Evolutionary conservation across 805 yeast genomes (phyloP), one percentile per base, ranked within the genome.

Genomic region (Kuraishia hungarica): DNA sequence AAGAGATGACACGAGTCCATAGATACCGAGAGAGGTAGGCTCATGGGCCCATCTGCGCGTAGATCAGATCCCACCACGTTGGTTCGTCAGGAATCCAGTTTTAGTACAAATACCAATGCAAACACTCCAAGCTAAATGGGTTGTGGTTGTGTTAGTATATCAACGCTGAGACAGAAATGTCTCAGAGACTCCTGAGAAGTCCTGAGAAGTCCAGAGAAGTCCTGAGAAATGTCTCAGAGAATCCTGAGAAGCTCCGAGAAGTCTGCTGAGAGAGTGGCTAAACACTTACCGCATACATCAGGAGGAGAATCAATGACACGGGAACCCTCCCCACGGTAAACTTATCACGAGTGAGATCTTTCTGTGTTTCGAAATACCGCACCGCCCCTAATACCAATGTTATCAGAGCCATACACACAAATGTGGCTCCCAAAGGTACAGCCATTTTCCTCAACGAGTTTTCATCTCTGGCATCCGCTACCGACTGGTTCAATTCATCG

Each of bases 341-440:
- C 52, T 67, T 58, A 50, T 71, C 70, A 22, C 69, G 59, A 15
- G 72, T 66, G 35, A 80, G 63, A 57, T 71, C 62, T 13, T 63
- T 54, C 55, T 78, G 82, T 2, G 79, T 78, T 39, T 65, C 65
- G 60, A 74, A 74, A 63, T 76, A 82, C 47, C 87, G 63, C 2
- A 66, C 24, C 2, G 69, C 60, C 0, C 86, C 87, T 59, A 75
- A 62, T 0, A 74, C 2, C 15, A 79, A 64, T 2, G 79, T 69
- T 2, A 72, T 19, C 2, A 81, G 70, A 0, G 83, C 83, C 20
- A 75, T 56, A 0, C 67, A 50, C 1, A 81, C 67, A 57, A 80
- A 76, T 2, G 70, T 26, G 1, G 58, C 54, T 0, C 70, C 69
- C 19, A 67, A 17, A 2, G 67, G 67, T 47, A 52, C 57, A 1